A percentile compares a stretch with the other conserved stretches of the same genome.
These are phyloP conservation scores for Davidsoniella virescens DNA, from an alignment of 2,329 filamentous ascomycete genomes.

Conservation along the genomic window DNA sequence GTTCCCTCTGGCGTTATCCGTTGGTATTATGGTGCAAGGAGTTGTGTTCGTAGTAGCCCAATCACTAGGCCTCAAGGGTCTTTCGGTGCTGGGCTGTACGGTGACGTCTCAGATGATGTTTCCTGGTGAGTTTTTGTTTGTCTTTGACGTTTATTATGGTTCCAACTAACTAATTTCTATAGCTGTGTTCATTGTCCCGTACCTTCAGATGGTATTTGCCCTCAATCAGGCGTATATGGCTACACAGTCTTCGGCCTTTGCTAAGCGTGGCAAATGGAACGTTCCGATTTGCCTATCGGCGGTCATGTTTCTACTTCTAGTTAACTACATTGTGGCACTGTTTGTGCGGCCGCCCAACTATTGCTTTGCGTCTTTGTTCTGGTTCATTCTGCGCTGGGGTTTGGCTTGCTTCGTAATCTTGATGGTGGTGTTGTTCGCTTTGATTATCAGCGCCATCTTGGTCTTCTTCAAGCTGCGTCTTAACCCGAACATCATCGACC, in stretches of 20 bases:
- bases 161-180: not conserved
- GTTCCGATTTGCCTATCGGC: slow-evolving; percentile 36
- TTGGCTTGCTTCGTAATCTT: slow-evolving; percentile 39
- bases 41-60: slow-evolving; percentile 41
- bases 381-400: slow-evolving; percentile 48
- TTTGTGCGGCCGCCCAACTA: slow-evolving; percentile 37
- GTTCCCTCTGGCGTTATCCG: slow-evolving; percentile 39
- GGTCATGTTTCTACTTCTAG: slow-evolving; percentile 33
- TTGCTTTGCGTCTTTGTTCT: slow-evolving; percentile 53
- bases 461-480: slow-evolving; percentile 38
- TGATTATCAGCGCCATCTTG: slow-evolving; percentile 33
- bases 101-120: slow-evolving; percentile 41
- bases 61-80: slow-evolving; percentile 33
- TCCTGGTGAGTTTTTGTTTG: slow-evolving; percentile 30
- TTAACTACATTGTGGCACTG: slow-evolving; percentile 42
- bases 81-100: slow-evolving; percentile 36
- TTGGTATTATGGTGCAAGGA: slow-evolving; percentile 42
- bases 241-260: slow-evolving; percentile 38
- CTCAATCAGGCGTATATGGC: slow-evolving; percentile 43
- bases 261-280: slow-evolving; percentile 41
- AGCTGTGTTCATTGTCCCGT: slow-evolving; percentile 50
- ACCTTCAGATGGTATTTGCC: slow-evolving; percentile 48
- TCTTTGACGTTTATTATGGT: not conserved
- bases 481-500: slow-evolving; percentile 37
- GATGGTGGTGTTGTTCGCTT: slow-evolving; percentile 30